Evolutionary conservation across 2,329 filamentous ascomycete genomes (phyloP).

Genomic region (Nothopassalora personata): DNA sequence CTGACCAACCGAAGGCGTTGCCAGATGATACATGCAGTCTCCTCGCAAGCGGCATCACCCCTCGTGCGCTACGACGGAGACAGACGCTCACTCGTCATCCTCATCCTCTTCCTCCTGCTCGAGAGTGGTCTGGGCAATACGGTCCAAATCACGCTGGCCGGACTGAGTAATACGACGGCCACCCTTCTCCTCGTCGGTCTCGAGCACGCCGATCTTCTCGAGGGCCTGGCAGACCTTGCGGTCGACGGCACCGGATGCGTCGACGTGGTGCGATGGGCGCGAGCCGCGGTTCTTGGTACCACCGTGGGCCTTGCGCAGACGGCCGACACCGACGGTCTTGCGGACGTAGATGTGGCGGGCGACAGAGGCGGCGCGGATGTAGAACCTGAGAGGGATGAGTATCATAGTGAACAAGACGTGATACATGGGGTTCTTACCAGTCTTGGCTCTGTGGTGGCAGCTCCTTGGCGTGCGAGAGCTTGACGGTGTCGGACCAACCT

Average conservation of each 20-base stretch:
- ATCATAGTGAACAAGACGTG: neutral
- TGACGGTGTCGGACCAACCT: slow-evolving; percentile 99
- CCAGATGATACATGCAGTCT: slow-evolving; percentile 17
- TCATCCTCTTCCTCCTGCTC: slow-evolving; percentile 48
- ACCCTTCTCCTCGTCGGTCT: slow-evolving; percentile 97
- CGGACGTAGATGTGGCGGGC: slow-evolving; percentile 98
- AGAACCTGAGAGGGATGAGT: slow-evolving; percentile 48
- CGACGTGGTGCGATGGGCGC: slow-evolving; percentile 87
- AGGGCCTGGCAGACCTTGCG: slow-evolving; percentile 96
- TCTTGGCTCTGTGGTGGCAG: slow-evolving; percentile 96
- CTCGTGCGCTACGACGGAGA: slow-evolving; percentile 4
- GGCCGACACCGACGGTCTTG: slow-evolving; percentile 98
- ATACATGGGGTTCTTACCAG: slow-evolving; percentile 64
- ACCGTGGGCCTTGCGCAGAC: slow-evolving; percentile 93
- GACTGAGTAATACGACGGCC: slow-evolving; percentile 96
- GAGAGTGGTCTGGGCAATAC: slow-evolving; percentile 49
- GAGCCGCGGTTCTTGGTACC: slow-evolving; percentile 87
- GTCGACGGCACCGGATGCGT: slow-evolving; percentile 92
- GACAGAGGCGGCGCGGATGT: slow-evolving; percentile 84
- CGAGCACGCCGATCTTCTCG: slow-evolving; percentile 98
- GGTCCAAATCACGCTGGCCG: slow-evolving; percentile 98
- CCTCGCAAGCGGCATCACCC: slow-evolving; percentile 8
- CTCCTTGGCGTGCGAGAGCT: slow-evolving; percentile 95
- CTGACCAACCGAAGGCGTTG: slow-evolving; percentile 15
- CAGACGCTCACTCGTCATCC: slow-evolving; percentile 30